Evolutionary conservation across 805 yeast genomes (phyloP), one percentile per base, ranked within the genome.

Genomic region (Starmera amethionina): DNA sequence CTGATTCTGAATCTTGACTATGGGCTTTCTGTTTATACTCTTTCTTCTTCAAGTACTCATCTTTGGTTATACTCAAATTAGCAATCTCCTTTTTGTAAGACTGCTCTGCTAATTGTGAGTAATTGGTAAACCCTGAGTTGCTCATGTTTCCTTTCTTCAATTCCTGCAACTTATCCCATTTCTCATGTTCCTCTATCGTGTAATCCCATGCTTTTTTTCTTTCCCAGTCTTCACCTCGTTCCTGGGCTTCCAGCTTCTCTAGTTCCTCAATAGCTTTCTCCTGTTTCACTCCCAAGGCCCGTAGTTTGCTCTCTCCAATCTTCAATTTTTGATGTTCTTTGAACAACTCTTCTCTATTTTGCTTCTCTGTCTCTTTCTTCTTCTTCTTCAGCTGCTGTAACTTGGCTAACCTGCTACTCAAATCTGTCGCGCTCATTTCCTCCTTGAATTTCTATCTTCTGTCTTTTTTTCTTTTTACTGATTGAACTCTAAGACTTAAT

Each of bases 141-240:
- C 48, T 48, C 6, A 46, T 45, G 8, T 62, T 58, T 7, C 46
- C 46, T 32, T 48, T 47, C 39, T 58, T 61, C 37, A 49, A 46
- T 34, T 50, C 58, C 41, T 59, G 52, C 40, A 65, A 68, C 27
- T 51, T 60, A 19, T 77, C 72, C 88, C 88, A 82, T 40, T 64
- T 62, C 46, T 78, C 82, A 41, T 76, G 68, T 40, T 83, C 84
- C 40, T 76, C 82, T 5, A 80, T 69, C 0, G 83, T 70, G 59
- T 75, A 74, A 41, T 73, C 73, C 72, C 73, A 64, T 38, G 68
- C 73, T 40, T 67, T 62, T 40, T 59, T 52, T 22, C 75, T 58
- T 33, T 67, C 72, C 38, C 51, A 59, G 39, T 65, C 66, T 32
- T 62, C 66, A 1, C 71, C 73, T 11, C 50, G 51, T 11, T 62